Base-by-base conservation (phyloP, 495 filamentous ascomycete genomes). In the Xanthoparmelia taractica region DNA sequence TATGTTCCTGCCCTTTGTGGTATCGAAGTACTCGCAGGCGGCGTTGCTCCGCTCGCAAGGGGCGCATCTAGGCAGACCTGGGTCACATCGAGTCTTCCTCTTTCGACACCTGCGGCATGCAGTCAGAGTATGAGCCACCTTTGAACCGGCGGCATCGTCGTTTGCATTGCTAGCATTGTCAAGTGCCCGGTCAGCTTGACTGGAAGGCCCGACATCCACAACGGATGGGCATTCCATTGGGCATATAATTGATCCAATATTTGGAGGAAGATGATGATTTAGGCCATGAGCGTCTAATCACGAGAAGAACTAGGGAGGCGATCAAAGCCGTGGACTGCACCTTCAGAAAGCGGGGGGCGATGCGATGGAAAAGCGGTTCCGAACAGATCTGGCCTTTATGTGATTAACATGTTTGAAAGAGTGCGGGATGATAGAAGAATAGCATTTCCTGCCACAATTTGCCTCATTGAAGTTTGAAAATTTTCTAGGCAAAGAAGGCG, bases 31-130 rank as follows among this genome's bases (percentile, higher is more conserved):
- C 68, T 96, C 92, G 79, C 93, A 97, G 63, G 82, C 81, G 45
- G 90, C 86, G 68, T 91, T 91, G 63, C 88, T 91, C 66, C 92
- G 83, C 76, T 96, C 91, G 80, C 93, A 97, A 18, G 92, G 91
- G n/a, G 86, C 82, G 73, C 93, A 97, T 72, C 86, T 86, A 48
- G 93, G 93, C 54, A 97, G 83, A 20, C 89, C 87, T 33, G 92
- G 87, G 73, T 96, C 93, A 74, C 93, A 97, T 79, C 89, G 83
- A 29, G 92, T 96, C 80, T 97, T 97, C 57, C 92, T 85, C 80
- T 90, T 85, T 73, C 90, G 83, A 76, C 90, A 94, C 66, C 91
- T 80, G 66, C 88, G 89, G 69, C 91, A 96, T 36, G 91, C 91
- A 36, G 92, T 92, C 67, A 96, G 78, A 25, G 91, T 94, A 73